Base-by-base conservation (phyloP, 1,284 basidiomycete genomes). In the Fomitopsis palustris region DNA sequence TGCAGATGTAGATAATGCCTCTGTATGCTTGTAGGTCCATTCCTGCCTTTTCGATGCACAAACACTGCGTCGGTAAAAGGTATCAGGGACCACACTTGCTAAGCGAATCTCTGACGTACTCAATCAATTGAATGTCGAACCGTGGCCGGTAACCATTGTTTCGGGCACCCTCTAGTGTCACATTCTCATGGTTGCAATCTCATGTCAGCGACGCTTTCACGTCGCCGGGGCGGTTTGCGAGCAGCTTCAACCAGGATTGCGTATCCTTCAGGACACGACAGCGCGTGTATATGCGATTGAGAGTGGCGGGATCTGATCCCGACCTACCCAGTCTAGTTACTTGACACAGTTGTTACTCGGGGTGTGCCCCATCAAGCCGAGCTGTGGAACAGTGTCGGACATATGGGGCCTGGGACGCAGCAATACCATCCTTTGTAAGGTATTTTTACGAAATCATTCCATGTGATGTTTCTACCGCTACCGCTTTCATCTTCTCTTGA, bases 391-490 rank as follows among this genome's bases (percentile, higher is more conserved):
- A 21, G 31, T 23, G 19, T 17, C 17, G 31, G 31, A 52, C 49
- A 35, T 52, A 21, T 23, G 31, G 14, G 49, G 49, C 49, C 31
- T 35, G 45, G 19, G 45, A 49, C 45, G 29, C 45, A 49, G 17
- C 23, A 49, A 31, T 9, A 52, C 31, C 49, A 51, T 56, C n/a
- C 19, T 55, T 27, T 39, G 54, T 55, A 49, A 38, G 55, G 25
- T 37, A 38, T 25, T 53, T 49, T 57, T 41, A 57, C 49, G 38
- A 8, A 9, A 53, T 42, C 16, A 53, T 57, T 57, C 56, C 39
- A 49, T 52, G 35, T 17, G 56, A 57, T 42, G 23, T 38, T 57
- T 57, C 56, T 27, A 41, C 33, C 21, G 27, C 25, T 14, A 29
- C 49, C 49, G 35, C 54, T 14, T 14, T 14, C 35, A 47, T 33